Evolutionary conservation across 108 stramenopile genomes (phyloP).

Genomic region (Poteriospumella lacustris): DNA sequence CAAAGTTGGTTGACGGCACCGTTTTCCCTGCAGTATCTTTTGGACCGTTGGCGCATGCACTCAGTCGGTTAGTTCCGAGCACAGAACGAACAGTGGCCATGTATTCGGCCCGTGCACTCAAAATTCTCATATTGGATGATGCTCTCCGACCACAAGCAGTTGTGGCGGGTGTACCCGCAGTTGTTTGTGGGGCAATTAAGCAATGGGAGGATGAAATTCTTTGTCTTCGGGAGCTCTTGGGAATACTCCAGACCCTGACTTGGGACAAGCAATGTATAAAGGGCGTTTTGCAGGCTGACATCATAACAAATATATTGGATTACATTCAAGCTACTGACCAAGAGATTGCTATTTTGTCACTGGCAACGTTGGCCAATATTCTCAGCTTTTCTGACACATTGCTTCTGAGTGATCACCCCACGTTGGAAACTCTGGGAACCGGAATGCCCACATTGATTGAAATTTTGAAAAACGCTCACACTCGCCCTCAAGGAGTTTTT

Average conservation of each 20-base stretch:
- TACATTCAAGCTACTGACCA: slow-evolving; percentile 4
- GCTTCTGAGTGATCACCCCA: not conserved
- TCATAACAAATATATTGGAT: slow-evolving; percentile 5
- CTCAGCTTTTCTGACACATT: slow-evolving; percentile 2
- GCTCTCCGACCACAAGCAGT: slow-evolving; percentile 10
- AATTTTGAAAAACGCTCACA: not conserved
- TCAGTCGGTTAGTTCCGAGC: slow-evolving; percentile 5
- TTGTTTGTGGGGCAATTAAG: slow-evolving; percentile 13
- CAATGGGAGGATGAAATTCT: slow-evolving; percentile 26
- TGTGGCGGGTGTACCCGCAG: slow-evolving; percentile 15
- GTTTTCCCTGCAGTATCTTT: slow-evolving; percentile 20
- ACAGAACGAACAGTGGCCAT: not conserved
- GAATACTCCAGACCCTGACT: not conserved
- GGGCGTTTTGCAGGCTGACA: slow-evolving; percentile 11
- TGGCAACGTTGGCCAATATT: slow-evolving; percentile 16
- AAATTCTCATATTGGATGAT: slow-evolving; percentile 11
- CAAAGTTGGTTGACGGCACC: slow-evolving; percentile 15
- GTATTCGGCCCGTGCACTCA: slow-evolving; percentile 12
- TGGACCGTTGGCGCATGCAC: slow-evolving; percentile 3
- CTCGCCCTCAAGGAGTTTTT: not conserved
- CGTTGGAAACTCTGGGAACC: not conserved
- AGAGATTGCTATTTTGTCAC: not conserved
- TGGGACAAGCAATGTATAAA: slow-evolving; percentile 16
- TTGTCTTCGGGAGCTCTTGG: slow-evolving; percentile 6
- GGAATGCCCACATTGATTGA: slow-evolving; percentile 1